Conservation (phyloP, 345 rosid genomes). For the Eucalyptus lansdowneana region DNA sequence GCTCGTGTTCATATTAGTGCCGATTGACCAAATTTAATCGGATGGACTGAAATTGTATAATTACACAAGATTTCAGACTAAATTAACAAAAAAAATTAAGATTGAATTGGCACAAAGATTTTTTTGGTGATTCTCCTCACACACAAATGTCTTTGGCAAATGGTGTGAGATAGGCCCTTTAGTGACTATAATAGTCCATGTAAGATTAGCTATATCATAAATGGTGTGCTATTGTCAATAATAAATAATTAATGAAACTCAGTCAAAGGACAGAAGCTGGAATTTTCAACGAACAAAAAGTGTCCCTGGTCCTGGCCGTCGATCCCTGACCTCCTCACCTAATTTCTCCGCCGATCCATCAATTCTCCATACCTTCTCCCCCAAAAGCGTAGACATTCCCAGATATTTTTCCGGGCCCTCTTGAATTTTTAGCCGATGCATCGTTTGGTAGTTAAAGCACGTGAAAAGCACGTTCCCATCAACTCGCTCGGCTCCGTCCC, state of each 20-base stretch:
- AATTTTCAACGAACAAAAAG: not conserved
- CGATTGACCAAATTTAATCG: rapidly evolving
- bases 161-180: too few species aligned
- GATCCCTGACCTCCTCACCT: not conserved
- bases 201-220: not conserved
- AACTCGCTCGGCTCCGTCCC: not conserved
- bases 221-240: not conserved
- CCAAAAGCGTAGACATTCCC: not conserved
- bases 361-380: not conserved
- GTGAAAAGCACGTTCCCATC: not conserved
- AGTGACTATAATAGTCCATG: not conserved
- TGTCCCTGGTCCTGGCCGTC: not conserved
- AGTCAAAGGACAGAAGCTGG: not conserved
- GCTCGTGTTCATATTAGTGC: rapidly evolving
- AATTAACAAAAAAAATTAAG: rapidly evolving
- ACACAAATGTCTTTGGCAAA: too few species aligned
- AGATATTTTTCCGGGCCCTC: not conserved
- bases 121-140: too few species aligned
- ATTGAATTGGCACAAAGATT: rapidly evolving
- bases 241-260: not conserved
- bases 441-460: not conserved
- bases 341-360: not conserved
- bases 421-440: not conserved
- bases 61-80: rapidly evolving
- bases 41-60: rapidly evolving